Conservation (phyloP, 805 yeast genomes). For the Priceomyces fermenticarens region DNA sequence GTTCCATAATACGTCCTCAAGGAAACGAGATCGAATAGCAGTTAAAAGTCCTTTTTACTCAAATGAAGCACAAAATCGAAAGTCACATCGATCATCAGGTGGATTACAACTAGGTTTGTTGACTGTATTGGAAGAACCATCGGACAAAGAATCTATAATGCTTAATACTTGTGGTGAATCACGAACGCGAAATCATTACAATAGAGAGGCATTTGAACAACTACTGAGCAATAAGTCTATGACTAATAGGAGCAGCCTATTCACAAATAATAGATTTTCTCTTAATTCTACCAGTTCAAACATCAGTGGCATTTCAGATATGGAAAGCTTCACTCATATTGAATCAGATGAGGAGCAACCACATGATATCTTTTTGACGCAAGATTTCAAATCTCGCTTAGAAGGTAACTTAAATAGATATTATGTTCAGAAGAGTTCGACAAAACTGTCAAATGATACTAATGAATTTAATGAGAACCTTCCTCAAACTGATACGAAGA, state of each 20-base stretch:
- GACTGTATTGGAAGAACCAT: constrained; percentile 37
- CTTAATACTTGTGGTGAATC: constrained; percentile 22
- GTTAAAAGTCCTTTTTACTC: constrained; percentile 9
- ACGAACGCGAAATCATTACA: constrained; percentile 26
- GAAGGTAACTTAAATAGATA: constrained; percentile 39
- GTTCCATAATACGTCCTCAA: constrained; percentile 29
- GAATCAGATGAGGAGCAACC: constrained; percentile 29
- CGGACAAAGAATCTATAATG: not conserved
- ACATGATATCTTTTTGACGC: constrained; percentile 22
- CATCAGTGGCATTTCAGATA: constrained; percentile 46
- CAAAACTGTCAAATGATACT: not conserved
- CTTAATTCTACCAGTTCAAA: constrained; percentile 49
- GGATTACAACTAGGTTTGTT: constrained; percentile 38
- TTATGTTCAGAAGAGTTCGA: constrained; percentile 16
- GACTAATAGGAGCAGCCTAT: constrained; percentile 21
- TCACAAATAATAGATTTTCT: constrained; percentile 54
- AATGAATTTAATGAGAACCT: not conserved
- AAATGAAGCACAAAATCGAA: constrained; percentile 9
- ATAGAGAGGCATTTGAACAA: constrained; percentile 32
- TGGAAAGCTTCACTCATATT: constrained; percentile 43
- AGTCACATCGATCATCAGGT: constrained; percentile 23
- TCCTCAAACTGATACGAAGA: not conserved
- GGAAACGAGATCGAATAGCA: constrained; percentile 13
- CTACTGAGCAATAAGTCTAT: constrained; percentile 11
- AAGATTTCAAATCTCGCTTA: constrained; percentile 28